These are phyloP conservation scores for Oidiodendron maius DNA, from an alignment of 495 filamentous ascomycete species.

Conservation along the genomic window DNA sequence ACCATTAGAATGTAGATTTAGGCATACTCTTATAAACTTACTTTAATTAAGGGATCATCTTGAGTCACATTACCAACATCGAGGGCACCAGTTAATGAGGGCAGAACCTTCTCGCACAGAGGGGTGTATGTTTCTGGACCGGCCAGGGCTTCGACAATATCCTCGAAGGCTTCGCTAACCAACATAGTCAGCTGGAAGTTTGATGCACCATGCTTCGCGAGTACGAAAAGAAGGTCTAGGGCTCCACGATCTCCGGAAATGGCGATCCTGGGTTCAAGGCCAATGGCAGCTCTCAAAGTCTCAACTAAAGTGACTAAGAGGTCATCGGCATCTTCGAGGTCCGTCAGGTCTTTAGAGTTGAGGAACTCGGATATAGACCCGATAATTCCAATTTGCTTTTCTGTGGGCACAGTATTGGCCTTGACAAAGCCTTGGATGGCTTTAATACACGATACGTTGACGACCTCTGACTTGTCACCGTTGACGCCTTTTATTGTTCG, in stretches of 20 bases:
- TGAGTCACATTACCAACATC: conserved; percentile 80
- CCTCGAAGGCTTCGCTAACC: conserved; percentile 86
- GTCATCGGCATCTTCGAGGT: conserved; percentile 81
- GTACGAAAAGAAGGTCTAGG: conserved; percentile 79
- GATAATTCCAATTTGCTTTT: conserved; percentile 68
- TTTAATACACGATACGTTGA: conserved; percentile 87
- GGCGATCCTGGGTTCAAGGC: conserved; percentile 65
- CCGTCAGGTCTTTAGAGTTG: conserved; percentile 68
- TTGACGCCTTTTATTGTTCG: conserved; percentile 69
- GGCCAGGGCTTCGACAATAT: conserved; percentile 65
- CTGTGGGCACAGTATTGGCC: conserved; percentile 41
- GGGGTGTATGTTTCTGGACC: conserved; percentile 64
- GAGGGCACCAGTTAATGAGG: conserved; percentile 80
- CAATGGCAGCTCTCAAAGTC: conserved; percentile 76
- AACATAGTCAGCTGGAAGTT: conserved; percentile 83
- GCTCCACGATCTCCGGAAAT: conserved; percentile 58
- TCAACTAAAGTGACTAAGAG: conserved; percentile 86
- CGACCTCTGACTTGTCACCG: conserved; percentile 72
- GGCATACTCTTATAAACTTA: no score
- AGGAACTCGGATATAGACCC: conserved; percentile 72
- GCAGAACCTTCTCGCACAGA: conserved; percentile 83
- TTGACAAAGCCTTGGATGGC: conserved; percentile 77
- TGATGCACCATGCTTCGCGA: conserved; percentile 79
- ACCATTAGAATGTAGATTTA: neutral
- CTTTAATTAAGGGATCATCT: conserved; percentile 72